Evolutionary conservation across 2,329 filamentous ascomycete species (phyloP), one percentile per base, ranked within the genome.

Genomic region (Cyphellophora europaea): DNA sequence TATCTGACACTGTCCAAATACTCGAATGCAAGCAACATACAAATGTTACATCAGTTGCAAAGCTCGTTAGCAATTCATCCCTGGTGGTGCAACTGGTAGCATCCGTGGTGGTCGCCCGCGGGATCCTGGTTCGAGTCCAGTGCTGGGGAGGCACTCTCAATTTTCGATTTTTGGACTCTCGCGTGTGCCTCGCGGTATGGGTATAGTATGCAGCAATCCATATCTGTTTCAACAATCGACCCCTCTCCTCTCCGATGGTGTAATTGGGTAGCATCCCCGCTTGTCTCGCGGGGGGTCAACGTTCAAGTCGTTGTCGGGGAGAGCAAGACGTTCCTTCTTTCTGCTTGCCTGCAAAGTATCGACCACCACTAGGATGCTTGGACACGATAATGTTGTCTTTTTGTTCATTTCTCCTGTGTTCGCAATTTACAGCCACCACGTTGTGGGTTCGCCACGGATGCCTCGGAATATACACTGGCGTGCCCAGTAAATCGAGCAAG

Each of bases 241-340:
- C 8, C 21, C 21, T 25, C 8, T 25, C 8, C 21, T 41, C 38
- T 38, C 31, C 27, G 38, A 37, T 41, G 33, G 38, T 41, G 27
- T 32, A 41, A 30, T 37, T n/a, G 38, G 38, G 8, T 37, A 41
- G 30, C 27, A 41, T 41, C 36, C 38, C 27, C 14, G 38, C 31
- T 36, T 36, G 38, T 41, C 38, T 30, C 35, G 34, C 35, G 16
- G 27, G 38, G 36, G 38, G 32, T 35, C 31, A 27, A 25, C 33
- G 38, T 40, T 39, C 38, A 30, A 41, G 32, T 41, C 38, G 33
- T 19, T 19, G 35, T 37, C 35, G 25, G 30, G 36, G 38, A 37
- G 35, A 16, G n/a, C n/a, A n/a, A n/a, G n/a, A n/a, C n/a, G n/a
- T n/a, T n/a, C n/a, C 8, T n/a, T 25, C 21, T 25, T 25, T 25